Evolutionary conservation across 805 yeast genomes (phyloP), one percentile per base, ranked within the genome.

Genomic region (Suhomyces sp.): DNA sequence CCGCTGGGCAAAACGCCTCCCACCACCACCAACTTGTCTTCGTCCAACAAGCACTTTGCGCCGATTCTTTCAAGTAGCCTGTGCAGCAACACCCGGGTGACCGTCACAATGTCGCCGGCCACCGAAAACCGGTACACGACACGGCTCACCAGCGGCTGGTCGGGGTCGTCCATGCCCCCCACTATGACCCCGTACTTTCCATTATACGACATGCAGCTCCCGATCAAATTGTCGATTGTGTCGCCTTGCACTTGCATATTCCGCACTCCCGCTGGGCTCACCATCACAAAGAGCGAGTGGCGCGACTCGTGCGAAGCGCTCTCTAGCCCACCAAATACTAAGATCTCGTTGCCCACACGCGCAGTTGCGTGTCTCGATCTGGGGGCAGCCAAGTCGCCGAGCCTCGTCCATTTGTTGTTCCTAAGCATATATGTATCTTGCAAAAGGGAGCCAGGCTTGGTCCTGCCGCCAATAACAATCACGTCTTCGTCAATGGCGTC

Each of bases 381-480:
- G 5, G 79, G 65, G 2, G 62, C 58, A 0, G 83, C 81, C 33
- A 86, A 56, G 6, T 69, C 61, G 0, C 64, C 62, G 1, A 70
- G 55, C 44, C 62, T 51, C 1, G 44, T 49, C 90, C 90, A 86
- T 4, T 49, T 35, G 2, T 51, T 50, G 2, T 50, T 50, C 15
- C 52, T 35, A 22, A 51, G 57, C 29, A 53, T 51, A 63, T 71
- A 71, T 0, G 69, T 67, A 51, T 74, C 78, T 4, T 50, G 51
- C 38, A 81, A 63, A 0, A 73, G 68, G 8, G 66, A 63, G 2
- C 79, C 77, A 0, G 96, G 96, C 1, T 83, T 76, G 2, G 77
- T 68, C 55, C 96, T 76, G 3, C 96, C 96, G 2, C 94, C 96
- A 33, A 82, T 68, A 3, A 86, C 55, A 1, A 85, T 51, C 0